These are phyloP conservation scores for Elongisporangium senticosum DNA, from an alignment of 352 stramenopile genomes.

Conservation along the genomic window DNA sequence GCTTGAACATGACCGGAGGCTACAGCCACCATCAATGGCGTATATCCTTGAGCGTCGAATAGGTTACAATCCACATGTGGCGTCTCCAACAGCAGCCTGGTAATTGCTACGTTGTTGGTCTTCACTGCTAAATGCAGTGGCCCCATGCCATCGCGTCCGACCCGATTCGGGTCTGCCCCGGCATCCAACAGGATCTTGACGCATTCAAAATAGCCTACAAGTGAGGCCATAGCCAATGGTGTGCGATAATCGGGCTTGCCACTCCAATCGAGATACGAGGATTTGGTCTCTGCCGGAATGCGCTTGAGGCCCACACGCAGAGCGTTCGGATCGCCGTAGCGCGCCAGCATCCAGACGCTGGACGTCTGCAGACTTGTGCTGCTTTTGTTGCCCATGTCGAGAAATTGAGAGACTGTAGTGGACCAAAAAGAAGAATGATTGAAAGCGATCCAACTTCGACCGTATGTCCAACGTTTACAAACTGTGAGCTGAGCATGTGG, in stretches of 20 bases:
- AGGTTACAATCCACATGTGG: constrained; percentile 34
- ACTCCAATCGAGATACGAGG: not conserved
- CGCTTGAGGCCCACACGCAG: constrained; percentile 13
- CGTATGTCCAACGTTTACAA: too few relatives aligned
- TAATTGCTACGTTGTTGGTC: not conserved
- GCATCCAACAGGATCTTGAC: constrained; percentile 43
- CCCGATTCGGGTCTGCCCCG: constrained; percentile 11
- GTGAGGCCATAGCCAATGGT: constrained; percentile 54
- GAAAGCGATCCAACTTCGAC: too few relatives aligned
- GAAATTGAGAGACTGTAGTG: not conserved
- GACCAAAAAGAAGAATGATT: too few relatives aligned
- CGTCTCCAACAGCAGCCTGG: not conserved
- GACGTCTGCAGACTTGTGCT: not conserved
- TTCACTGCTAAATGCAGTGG: not conserved
- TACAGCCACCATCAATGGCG: constrained; percentile 28
- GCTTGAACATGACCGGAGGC: not conserved
- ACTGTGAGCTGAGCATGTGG: too few relatives aligned
- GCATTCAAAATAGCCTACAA: constrained; percentile 53
- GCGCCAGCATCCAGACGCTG: not conserved
- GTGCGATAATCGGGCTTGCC: constrained; percentile 32
- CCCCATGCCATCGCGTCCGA: not conserved
- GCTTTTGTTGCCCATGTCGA: not conserved
- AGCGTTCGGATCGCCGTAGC: not conserved
- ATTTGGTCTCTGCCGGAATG: not conserved
- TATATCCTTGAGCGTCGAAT: constrained; percentile 50